Evolutionary conservation across 2,329 filamentous ascomycete species (phyloP).

Genomic region (Rachicladosporium sp.): DNA sequence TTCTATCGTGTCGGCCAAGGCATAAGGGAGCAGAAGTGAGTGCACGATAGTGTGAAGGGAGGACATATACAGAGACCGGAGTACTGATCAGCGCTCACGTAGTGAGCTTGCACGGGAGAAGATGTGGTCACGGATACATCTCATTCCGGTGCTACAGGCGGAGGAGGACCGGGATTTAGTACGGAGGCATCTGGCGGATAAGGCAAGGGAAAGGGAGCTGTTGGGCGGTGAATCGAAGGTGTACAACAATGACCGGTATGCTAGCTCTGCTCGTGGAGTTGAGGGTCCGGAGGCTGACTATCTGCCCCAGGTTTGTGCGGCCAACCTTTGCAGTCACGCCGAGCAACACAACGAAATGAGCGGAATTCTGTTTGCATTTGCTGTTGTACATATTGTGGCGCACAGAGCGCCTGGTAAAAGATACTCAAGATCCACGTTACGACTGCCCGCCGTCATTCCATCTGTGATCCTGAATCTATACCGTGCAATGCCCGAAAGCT

Average conservation of each 20-base stretch:
- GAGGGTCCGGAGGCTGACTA: background rate
- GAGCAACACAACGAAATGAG: constrained; percentile 44
- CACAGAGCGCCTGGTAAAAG: no score
- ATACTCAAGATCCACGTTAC: no score
- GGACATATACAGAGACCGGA: constrained; percentile 7
- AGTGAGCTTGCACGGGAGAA: constrained; percentile 94
- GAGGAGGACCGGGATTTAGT: constrained; percentile 95
- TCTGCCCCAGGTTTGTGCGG: constrained; percentile 54
- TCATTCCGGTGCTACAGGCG: constrained; percentile 86
- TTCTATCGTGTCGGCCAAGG: constrained; percentile 78
- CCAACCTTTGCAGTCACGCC: constrained; percentile 69
- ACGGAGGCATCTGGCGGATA: constrained; percentile 71
- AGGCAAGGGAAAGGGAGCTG: constrained; percentile 80
- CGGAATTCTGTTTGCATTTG: constrained; percentile 40
- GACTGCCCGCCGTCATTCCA: no score
- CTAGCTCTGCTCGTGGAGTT: constrained; percentile 5
- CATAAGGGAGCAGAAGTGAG: constrained; percentile 77
- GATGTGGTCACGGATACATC: constrained; percentile 93
- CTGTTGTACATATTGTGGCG: no score
- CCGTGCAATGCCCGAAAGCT: no score
- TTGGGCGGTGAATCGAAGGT: constrained; percentile 72
- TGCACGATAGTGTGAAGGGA: constrained; percentile 38
- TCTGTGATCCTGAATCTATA: no score
- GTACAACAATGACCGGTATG: constrained; percentile 81
- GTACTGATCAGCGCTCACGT: constrained; percentile 2